Evolutionary conservation across 2,329 filamentous ascomycete genomes (phyloP).

Genomic region (Clarireedia hainanense): DNA sequence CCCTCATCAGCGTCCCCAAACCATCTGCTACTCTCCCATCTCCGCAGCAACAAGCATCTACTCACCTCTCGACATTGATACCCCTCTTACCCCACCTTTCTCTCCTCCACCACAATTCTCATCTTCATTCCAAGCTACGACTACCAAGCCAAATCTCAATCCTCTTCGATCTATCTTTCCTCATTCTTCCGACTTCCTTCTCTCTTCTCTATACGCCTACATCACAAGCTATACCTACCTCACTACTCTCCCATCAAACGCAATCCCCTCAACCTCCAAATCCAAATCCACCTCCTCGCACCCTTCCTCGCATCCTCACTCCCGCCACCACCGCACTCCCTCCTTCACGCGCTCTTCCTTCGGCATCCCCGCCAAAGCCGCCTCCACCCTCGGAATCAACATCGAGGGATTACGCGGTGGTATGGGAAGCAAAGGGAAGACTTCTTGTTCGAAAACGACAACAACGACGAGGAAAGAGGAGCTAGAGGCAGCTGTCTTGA

Average conservation of each 20-base stretch:
- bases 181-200: conserved; percentile 13
- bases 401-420: neutral
- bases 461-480: neutral
- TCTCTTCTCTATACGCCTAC: conserved; percentile 23
- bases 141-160: conserved; percentile 13
- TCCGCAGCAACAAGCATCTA: neutral
- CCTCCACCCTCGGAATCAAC: conserved; percentile 10
- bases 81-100: neutral
- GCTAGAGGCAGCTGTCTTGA: conserved; percentile 2
- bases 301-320: neutral
- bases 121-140: neutral
- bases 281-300: neutral
- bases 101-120: neutral
- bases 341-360: conserved; percentile 5
- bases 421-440: neutral
- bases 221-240: conserved; percentile 22
- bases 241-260: neutral
- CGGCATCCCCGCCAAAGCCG: conserved; percentile 13
- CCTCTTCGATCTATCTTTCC: conserved; percentile 24
- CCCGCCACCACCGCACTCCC: neutral
- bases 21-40: neutral
- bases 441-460: neutral
- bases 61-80: neutral
- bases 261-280: neutral
- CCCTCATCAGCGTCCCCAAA: neutral